phyloP scores from a whole-genome alignment of 208 protist species.

The Leishmania guyanensis region DNA sequence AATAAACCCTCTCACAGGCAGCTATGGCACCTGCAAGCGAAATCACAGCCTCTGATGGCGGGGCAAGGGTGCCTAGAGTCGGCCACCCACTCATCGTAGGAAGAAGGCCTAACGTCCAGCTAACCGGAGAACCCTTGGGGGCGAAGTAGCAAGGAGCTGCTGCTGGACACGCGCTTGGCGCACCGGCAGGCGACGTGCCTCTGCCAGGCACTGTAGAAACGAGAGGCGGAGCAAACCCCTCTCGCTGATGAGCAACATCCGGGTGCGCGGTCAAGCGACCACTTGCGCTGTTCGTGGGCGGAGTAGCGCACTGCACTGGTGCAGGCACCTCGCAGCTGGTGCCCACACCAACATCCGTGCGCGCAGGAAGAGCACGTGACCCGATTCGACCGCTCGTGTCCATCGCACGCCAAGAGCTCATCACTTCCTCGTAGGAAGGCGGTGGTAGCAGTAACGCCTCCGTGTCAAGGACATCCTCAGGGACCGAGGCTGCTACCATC shows the following conservation, averaged over 20 bases:
- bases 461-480: not conserved
- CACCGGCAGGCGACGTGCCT: not conserved
- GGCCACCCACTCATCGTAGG: not conserved
- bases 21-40: not conserved
- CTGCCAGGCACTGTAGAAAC: not conserved
- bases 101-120: not conserved
- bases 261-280: not conserved
- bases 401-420: not conserved
- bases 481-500: not conserved
- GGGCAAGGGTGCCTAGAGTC: not conserved
- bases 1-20: not conserved
- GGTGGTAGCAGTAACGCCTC: conserved; percentile 2
- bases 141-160: not conserved
- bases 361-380: not conserved
- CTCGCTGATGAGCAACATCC: not conserved
- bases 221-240: not conserved
- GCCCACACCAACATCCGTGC: conserved; percentile 20
- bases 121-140: not conserved
- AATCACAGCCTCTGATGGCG: not conserved
- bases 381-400: not conserved
- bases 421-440: conserved; percentile 26
- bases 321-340: not conserved
- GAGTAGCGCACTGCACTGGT: not conserved
- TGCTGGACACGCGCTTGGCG: not conserved
- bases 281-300: too few species aligned